These are phyloP conservation scores for Friedmanniomyces simplex DNA, from an alignment of 495 filamentous ascomycete species.

Conservation along the genomic window DNA sequence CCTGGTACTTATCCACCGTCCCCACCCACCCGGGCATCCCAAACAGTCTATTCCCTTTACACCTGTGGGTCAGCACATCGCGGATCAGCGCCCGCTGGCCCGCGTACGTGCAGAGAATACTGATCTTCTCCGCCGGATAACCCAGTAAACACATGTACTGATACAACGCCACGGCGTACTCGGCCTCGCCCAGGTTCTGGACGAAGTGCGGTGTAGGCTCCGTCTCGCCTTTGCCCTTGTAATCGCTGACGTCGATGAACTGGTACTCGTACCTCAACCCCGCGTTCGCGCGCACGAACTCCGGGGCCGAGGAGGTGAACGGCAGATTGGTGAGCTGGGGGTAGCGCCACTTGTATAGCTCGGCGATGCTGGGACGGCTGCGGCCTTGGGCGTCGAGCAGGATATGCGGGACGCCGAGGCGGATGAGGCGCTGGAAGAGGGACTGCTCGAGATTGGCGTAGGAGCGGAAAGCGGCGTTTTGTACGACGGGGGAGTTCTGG, in stretches of 20 bases:
- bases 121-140: constrained; percentile 85
- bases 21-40: constrained; percentile 82
- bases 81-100: constrained; percentile 86
- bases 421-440: constrained; percentile 81
- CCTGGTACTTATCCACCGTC: constrained; percentile 97
- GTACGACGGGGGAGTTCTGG: constrained; percentile 92
- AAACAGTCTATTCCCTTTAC: constrained; percentile 72
- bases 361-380: constrained; percentile 72
- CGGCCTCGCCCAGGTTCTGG: constrained; percentile 93
- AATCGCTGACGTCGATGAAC: constrained; percentile 92
- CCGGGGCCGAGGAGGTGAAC: constrained; percentile 50
- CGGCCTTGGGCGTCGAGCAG: constrained; percentile 89
- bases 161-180: constrained; percentile 90
- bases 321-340: constrained; percentile 69
- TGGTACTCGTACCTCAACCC: constrained; percentile 92
- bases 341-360: constrained; percentile 92
- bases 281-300: constrained; percentile 78
- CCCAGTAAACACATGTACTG: constrained; percentile 97
- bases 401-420: constrained; percentile 81
- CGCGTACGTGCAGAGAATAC: constrained; percentile 85
- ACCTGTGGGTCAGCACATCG: constrained; percentile 81
- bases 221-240: constrained; percentile 79
- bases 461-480: constrained; percentile 89
- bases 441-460: constrained; percentile 95
- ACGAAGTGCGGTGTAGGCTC: constrained; percentile 95